These are phyloP conservation scores for Lachancea lanzarotensis DNA, from an alignment of 805 yeast genomes.

Conservation along the genomic window DNA sequence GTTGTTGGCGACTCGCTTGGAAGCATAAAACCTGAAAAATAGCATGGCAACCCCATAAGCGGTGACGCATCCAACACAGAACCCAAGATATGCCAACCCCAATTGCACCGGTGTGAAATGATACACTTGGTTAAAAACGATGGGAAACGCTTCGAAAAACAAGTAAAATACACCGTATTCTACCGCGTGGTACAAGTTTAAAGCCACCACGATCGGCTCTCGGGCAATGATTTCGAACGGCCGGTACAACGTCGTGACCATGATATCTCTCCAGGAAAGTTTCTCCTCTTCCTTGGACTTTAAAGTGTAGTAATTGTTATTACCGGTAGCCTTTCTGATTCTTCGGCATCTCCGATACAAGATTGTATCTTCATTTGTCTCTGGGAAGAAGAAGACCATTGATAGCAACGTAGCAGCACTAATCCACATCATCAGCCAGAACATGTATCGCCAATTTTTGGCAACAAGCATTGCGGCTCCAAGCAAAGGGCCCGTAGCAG, in stretches of 20 bases:
- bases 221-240: conserved; percentile 42
- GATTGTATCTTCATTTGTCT: conserved; percentile 41
- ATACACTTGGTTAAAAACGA: conserved; percentile 41
- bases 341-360: conserved; percentile 43
- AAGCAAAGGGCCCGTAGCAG: conserved; percentile 48
- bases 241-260: conserved; percentile 36
- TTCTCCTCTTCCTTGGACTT: conserved; percentile 33
- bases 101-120: conserved; percentile 42
- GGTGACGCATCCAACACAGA: conserved; percentile 41
- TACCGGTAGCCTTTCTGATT: conserved; percentile 44
- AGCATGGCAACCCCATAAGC: conserved; percentile 32
- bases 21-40: conserved; percentile 23
- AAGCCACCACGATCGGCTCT: conserved; percentile 53
- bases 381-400: conserved; percentile 41
- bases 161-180: conserved; percentile 48
- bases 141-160: conserved; percentile 58
- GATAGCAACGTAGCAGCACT: conserved; percentile 35
- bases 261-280: conserved; percentile 17
- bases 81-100: conserved; percentile 43
- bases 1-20: conserved; percentile 23
- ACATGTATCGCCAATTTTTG: conserved; percentile 48
- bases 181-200: conserved; percentile 46
- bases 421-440: conserved; percentile 44
- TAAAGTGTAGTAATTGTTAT: conserved; percentile 37
- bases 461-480: conserved; percentile 45